These are phyloP conservation scores for Exserohilum rostratum DNA, from an alignment of 2,329 filamentous ascomycete genomes.

Conservation along the genomic window DNA sequence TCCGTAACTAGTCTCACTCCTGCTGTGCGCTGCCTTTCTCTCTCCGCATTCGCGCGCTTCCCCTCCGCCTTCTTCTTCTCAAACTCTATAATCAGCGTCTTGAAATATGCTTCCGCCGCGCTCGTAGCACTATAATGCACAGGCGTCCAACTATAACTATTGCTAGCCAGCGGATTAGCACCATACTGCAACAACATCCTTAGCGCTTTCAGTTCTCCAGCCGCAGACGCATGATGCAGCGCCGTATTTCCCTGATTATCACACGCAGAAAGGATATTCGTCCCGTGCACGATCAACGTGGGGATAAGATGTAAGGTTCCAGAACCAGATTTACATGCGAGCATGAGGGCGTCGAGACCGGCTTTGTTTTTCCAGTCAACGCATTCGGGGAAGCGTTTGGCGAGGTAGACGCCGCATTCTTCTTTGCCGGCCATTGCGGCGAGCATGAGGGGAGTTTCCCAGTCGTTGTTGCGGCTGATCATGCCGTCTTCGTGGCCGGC, in stretches of 20 bases:
- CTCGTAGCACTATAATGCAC: slow-evolving; percentile 83
- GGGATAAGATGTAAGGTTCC: slow-evolving; percentile 54
- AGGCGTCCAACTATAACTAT: slow-evolving; percentile 81
- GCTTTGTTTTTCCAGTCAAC: slow-evolving; percentile 70
- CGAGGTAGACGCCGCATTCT: slow-evolving; percentile 74
- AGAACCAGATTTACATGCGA: slow-evolving; percentile 45
- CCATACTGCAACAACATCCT: slow-evolving; percentile 79
- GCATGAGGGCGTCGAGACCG: slow-evolving; percentile 69
- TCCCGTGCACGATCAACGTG: slow-evolving; percentile 41
- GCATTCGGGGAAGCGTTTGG: slow-evolving; percentile 65
- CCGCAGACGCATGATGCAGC: slow-evolving; percentile 82
- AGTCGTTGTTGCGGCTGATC: slow-evolving; percentile 77
- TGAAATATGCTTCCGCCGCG: slow-evolving; percentile 84
- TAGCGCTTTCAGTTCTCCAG: slow-evolving; percentile 78
- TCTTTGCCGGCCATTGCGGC: slow-evolving; percentile 73
- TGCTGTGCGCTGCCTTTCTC: slow-evolving; percentile 39
- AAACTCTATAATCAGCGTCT: slow-evolving; percentile 73
- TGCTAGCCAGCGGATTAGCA: slow-evolving; percentile 73
- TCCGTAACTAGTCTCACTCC: slow-evolving; percentile 25
- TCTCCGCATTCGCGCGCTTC: slow-evolving; percentile 38
- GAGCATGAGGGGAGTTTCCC: slow-evolving; percentile 82
- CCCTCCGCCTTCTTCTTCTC: slow-evolving; percentile 64
- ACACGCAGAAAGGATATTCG: slow-evolving; percentile 41
- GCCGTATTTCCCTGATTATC: slow-evolving; percentile 84
- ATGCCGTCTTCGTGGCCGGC: slow-evolving; percentile 75